Evolutionary conservation across 768 basidiomycete genomes (phyloP).

Genomic region (Boletus vermiculosoides): DNA sequence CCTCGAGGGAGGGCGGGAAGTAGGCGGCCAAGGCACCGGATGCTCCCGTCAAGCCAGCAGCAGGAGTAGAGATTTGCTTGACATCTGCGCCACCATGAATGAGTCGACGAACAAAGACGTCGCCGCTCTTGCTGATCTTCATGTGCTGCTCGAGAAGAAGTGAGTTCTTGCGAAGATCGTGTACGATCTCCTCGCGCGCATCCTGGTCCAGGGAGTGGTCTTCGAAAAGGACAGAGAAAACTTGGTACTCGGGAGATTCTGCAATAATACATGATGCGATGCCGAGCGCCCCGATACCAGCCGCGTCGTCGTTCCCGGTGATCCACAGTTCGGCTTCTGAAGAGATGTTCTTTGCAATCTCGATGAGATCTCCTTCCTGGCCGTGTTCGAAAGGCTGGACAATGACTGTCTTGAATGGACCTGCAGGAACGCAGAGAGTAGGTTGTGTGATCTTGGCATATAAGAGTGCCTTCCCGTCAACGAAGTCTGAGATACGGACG

Average conservation of each 20-base stretch:
- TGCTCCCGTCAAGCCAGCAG: slow-evolving; percentile 10
- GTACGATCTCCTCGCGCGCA: slow-evolving; percentile 24
- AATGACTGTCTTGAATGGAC: slow-evolving; percentile 27
- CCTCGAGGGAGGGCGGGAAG: slow-evolving; percentile 18
- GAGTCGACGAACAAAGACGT: slow-evolving; percentile 30
- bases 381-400: slow-evolving; percentile 28
- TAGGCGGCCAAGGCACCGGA: slow-evolving; percentile 18
- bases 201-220: slow-evolving; percentile 25
- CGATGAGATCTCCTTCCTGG: slow-evolving; percentile 27
- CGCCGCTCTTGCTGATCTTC: slow-evolving; percentile 27
- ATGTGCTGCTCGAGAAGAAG: slow-evolving; percentile 31
- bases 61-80: slow-evolving; percentile 13
- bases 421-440: slow-evolving; percentile 12
- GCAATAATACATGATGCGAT: slow-evolving; percentile 29
- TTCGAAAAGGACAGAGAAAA: slow-evolving; percentile 30
- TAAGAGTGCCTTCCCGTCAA: slow-evolving; percentile 12
- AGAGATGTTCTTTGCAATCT: slow-evolving; percentile 25
- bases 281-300: slow-evolving; percentile 31
- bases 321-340: slow-evolving; percentile 30
- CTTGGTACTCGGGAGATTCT: slow-evolving; percentile 30
- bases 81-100: slow-evolving; percentile 27
- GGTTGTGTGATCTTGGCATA: slow-evolving; percentile 16
- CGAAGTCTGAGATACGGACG: slow-evolving; percentile 11
- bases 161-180: slow-evolving; percentile 26
- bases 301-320: slow-evolving; percentile 30